Conservation (phyloP, 1,284 basidiomycete species). For the Irpex lacteus region DNA sequence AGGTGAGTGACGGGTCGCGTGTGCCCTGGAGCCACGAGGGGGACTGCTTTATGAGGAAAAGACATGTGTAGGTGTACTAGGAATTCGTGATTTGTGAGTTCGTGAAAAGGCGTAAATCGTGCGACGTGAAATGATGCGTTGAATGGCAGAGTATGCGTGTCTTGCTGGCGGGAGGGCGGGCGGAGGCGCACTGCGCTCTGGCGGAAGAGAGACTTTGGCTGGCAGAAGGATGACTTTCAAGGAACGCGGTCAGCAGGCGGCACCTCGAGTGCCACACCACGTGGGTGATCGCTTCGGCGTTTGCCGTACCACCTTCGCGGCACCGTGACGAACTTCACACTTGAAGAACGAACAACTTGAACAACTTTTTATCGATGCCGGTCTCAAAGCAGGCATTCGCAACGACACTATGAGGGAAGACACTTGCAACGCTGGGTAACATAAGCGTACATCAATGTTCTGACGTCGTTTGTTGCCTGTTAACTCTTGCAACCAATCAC, state of each 20-base stretch:
- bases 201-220: constrained; percentile 12
- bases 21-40: constrained; percentile 78
- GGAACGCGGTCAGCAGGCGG: background rate
- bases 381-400: too few relatives aligned
- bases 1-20: constrained; percentile 92
- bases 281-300: background rate
- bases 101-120: constrained; percentile 19
- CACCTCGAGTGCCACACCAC: constrained; percentile 2
- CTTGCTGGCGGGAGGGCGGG: constrained; percentile 23
- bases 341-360: too few relatives aligned
- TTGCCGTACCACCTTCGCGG: too few relatives aligned
- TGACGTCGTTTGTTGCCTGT: background rate
- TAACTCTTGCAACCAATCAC: background rate
- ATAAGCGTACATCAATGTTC: background rate
- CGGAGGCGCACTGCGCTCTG: constrained; percentile 61
- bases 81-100: background rate
- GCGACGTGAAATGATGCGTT: constrained; percentile 3
- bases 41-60: constrained; percentile 58
- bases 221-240: background rate
- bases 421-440: background rate
- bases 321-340: background rate
- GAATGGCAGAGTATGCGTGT: constrained; percentile 23
- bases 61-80: constrained; percentile 22
- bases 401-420: too few relatives aligned
- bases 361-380: too few relatives aligned